Evolutionary conservation across 192 early-diverging fungal genomes (phyloP), one percentile per base, ranked within the genome.

Genomic region (Coemansia furcata): DNA sequence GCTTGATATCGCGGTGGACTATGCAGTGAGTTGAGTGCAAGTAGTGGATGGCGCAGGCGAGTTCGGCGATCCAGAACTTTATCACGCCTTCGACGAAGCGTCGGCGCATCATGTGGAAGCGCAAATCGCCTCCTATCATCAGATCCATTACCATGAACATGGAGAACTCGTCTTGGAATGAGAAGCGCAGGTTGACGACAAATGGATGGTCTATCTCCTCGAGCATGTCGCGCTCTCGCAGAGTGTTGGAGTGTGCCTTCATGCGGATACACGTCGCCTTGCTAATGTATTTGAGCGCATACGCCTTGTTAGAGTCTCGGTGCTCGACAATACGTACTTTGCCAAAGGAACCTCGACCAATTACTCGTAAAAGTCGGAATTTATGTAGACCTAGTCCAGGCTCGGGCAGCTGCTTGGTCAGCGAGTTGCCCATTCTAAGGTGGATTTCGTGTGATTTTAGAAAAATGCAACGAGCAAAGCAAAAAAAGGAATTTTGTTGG

Each of bases 301-400:
- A 98, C 46, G 92, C 84, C 57, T 86, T 78, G 65, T 89, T 87
- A 1, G 90, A 87, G 9, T 82, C 78, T 66, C 89, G 92, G 74
- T 96, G 94, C 78, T 98, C 92, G 2, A 96, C 95, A 1, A 98
- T 91, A 17, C 94, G 91, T 47, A 96, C 94, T 85, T 96, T 98
- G 61, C 97, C 97, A 76, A 98, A 98, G 4, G 95, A 94, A 2
- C 97, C 97, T 66, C 94, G 94, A 6, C 97, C 97, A 38, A 98
- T 93, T 7, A 89, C 89, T 33, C 94, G 87, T 38, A 96, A 78
- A 39, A 98, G 87, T 63, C 92, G 88, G 73, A 98, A 98, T 73
- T 98, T 94, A 52, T 86, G 84, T 36, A 97, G 84, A 60, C 92
- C 65, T 44, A 77, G 62, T 8, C 80, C 72, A 47, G 64, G 69